These are phyloP conservation scores for Przewalskia tangutica DNA, from an alignment of 257 asterid species.

Conservation along the genomic window DNA sequence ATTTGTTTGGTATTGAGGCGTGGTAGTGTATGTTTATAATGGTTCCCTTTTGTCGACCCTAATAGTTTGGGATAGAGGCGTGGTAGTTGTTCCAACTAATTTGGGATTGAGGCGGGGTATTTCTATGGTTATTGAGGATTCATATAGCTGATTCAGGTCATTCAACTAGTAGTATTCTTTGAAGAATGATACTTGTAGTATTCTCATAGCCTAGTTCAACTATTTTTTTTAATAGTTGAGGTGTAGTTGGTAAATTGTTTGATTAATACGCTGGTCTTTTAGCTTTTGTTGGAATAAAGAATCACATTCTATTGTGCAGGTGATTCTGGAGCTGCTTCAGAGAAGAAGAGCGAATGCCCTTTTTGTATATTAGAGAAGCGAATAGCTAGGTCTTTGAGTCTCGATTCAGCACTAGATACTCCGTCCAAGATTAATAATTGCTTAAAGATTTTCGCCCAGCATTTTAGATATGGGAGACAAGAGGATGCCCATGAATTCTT, in stretches of 20 bases:
- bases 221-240: not conserved
- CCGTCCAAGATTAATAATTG: constrained; percentile 64
- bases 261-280: constrained; percentile 1
- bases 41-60: too few species aligned
- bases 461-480: constrained; percentile 79
- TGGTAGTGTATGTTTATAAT: too few species aligned
- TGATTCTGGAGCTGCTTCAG: constrained; percentile 55
- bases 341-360: constrained; percentile 88
- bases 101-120: not conserved
- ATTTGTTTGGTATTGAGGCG: not conserved
- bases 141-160: not conserved
- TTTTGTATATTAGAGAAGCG: constrained; percentile 87
- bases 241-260: not conserved
- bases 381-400: constrained; percentile 64
- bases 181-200: not conserved
- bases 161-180: not conserved
- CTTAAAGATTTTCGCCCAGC: constrained; percentile 72
- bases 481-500: constrained; percentile 98
- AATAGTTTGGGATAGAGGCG: not conserved
- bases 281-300: not conserved
- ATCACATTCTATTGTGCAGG: constrained; percentile 29
- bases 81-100: not conserved
- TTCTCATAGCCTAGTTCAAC: not conserved
- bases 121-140: not conserved
- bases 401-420: constrained; percentile 55